Conservation (phyloP, 176 grass and related monocot genomes). For the Thalia dealbata region DNA sequence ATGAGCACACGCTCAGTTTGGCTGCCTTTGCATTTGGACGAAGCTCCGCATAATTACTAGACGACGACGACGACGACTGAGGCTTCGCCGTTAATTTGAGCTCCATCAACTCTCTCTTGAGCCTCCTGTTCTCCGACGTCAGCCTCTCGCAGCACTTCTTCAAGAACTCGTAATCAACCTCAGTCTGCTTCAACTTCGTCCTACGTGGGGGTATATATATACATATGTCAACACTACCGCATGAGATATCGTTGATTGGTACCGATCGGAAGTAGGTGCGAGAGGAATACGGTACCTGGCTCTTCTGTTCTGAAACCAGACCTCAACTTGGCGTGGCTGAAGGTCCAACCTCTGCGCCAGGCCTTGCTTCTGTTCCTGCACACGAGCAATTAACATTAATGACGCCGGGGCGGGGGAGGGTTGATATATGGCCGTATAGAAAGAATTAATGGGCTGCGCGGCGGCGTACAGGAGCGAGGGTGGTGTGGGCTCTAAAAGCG, state of each 20-base stretch:
- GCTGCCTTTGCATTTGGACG: neutral
- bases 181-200: constrained; percentile 13
- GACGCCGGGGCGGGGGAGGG: no score
- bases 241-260: no score
- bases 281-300: constrained; percentile 9
- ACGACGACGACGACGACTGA: neutral
- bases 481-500: constrained; percentile 3
- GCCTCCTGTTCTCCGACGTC: neutral
- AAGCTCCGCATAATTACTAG: neutral
- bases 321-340: constrained; percentile 4
- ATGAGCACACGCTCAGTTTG: neutral
- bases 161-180: neutral
- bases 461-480: neutral
- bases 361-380: neutral
- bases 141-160: constrained; percentile 1
- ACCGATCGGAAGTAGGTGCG: neutral
- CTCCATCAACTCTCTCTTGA: constrained; percentile 5
- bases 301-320: constrained; percentile 14
- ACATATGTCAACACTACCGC: neutral
- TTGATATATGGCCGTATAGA: no score
- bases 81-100: neutral
- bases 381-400: no score
- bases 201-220: neutral
- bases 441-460: no score
- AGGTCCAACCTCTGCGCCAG: neutral